These are phyloP conservation scores for Carpinus viminea DNA, from an alignment of 306 rosid genomes.

Conservation along the genomic window DNA sequence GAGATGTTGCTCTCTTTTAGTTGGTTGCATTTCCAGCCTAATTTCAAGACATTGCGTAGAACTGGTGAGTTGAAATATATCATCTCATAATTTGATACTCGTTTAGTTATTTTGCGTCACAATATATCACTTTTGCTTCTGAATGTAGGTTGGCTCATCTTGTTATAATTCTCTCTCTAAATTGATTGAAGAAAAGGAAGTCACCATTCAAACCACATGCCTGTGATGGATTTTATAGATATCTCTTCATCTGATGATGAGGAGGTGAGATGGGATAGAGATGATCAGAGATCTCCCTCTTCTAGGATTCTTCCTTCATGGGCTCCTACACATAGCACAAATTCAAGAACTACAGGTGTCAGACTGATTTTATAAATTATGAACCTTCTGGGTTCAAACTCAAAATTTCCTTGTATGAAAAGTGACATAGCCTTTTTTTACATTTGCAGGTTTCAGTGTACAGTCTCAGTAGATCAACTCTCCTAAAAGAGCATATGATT, in stretches of 20 bases:
- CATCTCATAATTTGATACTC: conserved; percentile 13
- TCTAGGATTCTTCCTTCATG: conserved; percentile 63
- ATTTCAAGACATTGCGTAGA: conserved; percentile 30
- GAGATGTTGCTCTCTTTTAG: conserved; percentile 40
- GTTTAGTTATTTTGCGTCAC: conserved; percentile 23
- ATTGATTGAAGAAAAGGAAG: conserved; percentile 33
- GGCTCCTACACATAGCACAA: conserved; percentile 40
- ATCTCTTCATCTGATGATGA: conserved; percentile 93
- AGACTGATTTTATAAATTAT: conserved; percentile 20
- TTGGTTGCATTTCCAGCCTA: conserved; percentile 48
- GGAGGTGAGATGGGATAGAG: conserved; percentile 42
- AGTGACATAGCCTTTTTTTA: conserved; percentile 14
- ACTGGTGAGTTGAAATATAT: conserved; percentile 39
- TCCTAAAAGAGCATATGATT: conserved; percentile 49
- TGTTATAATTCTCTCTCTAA: conserved; percentile 38
- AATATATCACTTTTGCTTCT: conserved; percentile 25
- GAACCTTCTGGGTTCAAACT: background rate
- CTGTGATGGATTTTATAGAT: conserved; percentile 39
- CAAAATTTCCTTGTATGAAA: conserved; percentile 9
- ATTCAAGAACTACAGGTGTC: conserved; percentile 48
- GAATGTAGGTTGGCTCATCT: conserved; percentile 48
- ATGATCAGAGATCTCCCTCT: conserved; percentile 33
- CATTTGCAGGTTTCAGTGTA: conserved; percentile 51
- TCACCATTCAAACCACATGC: conserved; percentile 44
- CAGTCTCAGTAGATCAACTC: conserved; percentile 38